A percentile compares a stretch with the other conserved stretches of the same genome.
These are phyloP conservation scores for Sechiopsis laciniata DNA, from an alignment of 306 rosid species.

Conservation along the genomic window DNA sequence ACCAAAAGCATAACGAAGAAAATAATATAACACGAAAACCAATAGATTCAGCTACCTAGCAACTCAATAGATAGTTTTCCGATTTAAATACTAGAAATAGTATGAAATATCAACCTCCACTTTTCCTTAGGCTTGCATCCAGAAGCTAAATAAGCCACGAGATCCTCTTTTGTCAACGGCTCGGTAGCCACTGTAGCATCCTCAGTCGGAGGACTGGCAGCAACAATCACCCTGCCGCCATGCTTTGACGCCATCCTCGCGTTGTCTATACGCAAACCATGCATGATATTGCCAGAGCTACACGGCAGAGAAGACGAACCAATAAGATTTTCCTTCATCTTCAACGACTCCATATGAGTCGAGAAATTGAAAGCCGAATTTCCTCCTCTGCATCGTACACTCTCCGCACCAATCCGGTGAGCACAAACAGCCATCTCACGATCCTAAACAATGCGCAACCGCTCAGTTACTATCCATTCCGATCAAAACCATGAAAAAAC, in stretches of 20 bases:
- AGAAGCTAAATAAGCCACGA: constrained; percentile 70
- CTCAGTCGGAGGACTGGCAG: constrained; percentile 92
- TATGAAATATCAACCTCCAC: constrained; percentile 52
- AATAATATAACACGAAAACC: background rate
- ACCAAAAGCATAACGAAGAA: background rate
- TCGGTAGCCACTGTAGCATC: constrained; percentile 63
- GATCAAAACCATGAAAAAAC: background rate
- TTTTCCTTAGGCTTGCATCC: constrained; percentile 62
- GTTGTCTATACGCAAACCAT: constrained; percentile 29
- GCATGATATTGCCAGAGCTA: constrained; percentile 34
- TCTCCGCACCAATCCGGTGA: constrained; percentile 29
- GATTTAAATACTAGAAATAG: background rate
- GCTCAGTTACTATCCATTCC: constrained; percentile 7
- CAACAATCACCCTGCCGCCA: constrained; percentile 43
- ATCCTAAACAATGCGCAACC: constrained; percentile 22
- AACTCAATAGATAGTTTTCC: background rate
- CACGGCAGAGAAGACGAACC: constrained; percentile 33
- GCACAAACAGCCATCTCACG: constrained; percentile 48
- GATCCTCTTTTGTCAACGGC: constrained; percentile 79
- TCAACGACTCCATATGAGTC: constrained; percentile 32
- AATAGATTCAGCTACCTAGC: background rate
- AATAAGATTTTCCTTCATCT: constrained; percentile 36
- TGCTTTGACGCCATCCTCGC: constrained; percentile 28
- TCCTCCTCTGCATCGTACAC: constrained; percentile 30
- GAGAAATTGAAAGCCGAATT: constrained; percentile 22